Evolutionary conservation across 768 basidiomycete species (phyloP).

Genomic region (Boletellus ananiceps): DNA sequence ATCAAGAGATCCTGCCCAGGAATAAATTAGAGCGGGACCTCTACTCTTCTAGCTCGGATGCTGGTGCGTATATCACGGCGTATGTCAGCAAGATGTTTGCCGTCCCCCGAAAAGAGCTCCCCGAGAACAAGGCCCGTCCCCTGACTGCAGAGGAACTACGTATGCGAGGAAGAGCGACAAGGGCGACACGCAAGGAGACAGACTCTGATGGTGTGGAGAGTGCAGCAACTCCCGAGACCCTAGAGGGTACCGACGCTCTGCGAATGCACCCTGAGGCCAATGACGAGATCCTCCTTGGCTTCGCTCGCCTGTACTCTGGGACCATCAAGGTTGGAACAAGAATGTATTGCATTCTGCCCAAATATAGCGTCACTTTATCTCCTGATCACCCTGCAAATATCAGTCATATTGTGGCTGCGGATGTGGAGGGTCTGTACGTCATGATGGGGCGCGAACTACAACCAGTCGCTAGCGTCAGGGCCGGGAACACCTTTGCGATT

Average conservation of each 20-base stretch:
- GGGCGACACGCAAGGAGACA: slow-evolving; percentile 37
- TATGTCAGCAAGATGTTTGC: slow-evolving; percentile 99
- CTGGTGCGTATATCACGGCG: slow-evolving; percentile 63
- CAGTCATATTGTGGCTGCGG: slow-evolving; percentile 54
- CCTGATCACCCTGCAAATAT: slow-evolving; percentile 66
- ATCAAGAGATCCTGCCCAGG: slow-evolving; percentile 54
- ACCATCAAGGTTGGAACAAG: slow-evolving; percentile 59
- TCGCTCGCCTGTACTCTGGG: slow-evolving; percentile 92
- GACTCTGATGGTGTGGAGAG: slow-evolving; percentile 22
- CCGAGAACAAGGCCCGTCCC: slow-evolving; percentile 75
- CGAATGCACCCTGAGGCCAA: slow-evolving; percentile 1
- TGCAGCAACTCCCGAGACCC: slow-evolving; percentile 3
- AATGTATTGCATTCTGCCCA: slow-evolving; percentile 79
- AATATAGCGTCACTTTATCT: slow-evolving; percentile 63
- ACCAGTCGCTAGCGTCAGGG: slow-evolving; percentile 72
- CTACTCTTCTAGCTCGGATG: slow-evolving; percentile 59
- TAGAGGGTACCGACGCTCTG: slow-evolving; percentile 1
- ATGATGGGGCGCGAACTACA: slow-evolving; percentile 99
- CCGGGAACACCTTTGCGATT: slow-evolving; percentile 94
- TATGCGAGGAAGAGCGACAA: slow-evolving; percentile 52
- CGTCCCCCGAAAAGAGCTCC: slow-evolving; percentile 72
- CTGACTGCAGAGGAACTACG: slow-evolving; percentile 85
- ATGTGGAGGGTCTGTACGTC: slow-evolving; percentile 77
- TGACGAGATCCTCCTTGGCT: slow-evolving; percentile 78
- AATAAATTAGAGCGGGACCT: slow-evolving; percentile 83